Base-by-base conservation (phyloP, 2,329 filamentous ascomycete species). In the Nakataea oryzae region DNA sequence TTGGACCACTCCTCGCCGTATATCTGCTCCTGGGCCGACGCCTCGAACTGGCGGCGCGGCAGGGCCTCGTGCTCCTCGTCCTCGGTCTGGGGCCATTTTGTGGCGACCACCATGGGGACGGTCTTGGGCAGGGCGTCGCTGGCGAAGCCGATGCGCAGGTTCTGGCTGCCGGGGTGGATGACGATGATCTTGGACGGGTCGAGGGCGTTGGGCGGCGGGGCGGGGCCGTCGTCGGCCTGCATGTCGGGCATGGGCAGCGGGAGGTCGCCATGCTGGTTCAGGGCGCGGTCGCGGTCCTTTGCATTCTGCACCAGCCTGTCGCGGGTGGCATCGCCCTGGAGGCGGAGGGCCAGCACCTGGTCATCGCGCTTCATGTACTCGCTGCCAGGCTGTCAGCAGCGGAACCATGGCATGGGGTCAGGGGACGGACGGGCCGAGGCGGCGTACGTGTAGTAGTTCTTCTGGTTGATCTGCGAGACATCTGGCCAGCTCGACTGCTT, bases 321-420 rank as follows among this genome's bases (percentile, higher is more conserved):
- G 67, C 91, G 84, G 60, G 86, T 88, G 68, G 93, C 91, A 73
- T 99, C 95, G 74, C 87, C 89, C 69, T 96, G 91, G 21, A 96
- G 83, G 70, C 95, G 87, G 62, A 93, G 85, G 14, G 93, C 91
- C 41, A 99, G 86, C 64, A 96, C 87, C 77, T 99, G 95, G 70
- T 97, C 95, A 78, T 99, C 95, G 70, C 93, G 89, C 79, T 99
- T 99, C 77, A 99, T 90, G 70, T 96, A 99, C 72, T 99, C 95
- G 64, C 92, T 96, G 68, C 41, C 27, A 60, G 58, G 30, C 34
- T 29, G 66, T 73, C 64, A 72, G 67, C 62, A 65, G 62, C 27
- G 27, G 56, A 24, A 13, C 41, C n/a, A n/a, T n/a, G n/a, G n/a
- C n/a, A n/a, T n/a, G 12, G 17, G 24, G 14, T 34, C 12, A 26